Evolutionary conservation across 495 filamentous ascomycete genomes (phyloP).

Genomic region (Tuber calosporum): DNA sequence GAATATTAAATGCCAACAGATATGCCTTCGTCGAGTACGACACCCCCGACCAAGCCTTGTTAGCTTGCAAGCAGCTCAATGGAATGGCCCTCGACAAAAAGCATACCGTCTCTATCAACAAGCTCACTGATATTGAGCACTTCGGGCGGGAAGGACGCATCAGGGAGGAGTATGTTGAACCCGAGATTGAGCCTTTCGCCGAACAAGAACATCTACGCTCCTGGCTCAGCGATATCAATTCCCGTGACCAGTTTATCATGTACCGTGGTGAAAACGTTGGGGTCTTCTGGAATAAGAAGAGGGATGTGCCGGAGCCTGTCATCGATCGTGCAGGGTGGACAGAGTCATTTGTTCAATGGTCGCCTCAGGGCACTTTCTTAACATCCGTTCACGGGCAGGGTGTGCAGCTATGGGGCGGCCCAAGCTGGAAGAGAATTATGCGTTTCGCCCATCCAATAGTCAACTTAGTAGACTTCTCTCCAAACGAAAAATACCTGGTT

Average conservation of each 20-base stretch:
- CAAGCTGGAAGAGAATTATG: slow-evolving; percentile 78
- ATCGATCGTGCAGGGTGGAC: slow-evolving; percentile 93
- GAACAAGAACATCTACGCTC: slow-evolving; percentile 92
- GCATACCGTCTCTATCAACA: slow-evolving; percentile 92
- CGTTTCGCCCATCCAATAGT: slow-evolving; percentile 92
- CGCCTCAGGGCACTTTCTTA: slow-evolving; percentile 84
- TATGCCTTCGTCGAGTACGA: slow-evolving; percentile 95
- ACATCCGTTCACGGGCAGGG: slow-evolving; percentile 91
- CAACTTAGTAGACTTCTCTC: slow-evolving; percentile 92
- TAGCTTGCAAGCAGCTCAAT: slow-evolving; percentile 78
- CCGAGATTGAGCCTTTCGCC: slow-evolving; percentile 67
- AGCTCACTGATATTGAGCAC: slow-evolving; percentile 92
- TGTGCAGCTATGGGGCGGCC: slow-evolving; percentile 92
- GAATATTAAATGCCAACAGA: slow-evolving; percentile 45
- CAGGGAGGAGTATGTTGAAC: slow-evolving; percentile 77
- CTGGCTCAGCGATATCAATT: slow-evolving; percentile 78
- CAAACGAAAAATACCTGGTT: slow-evolving; percentile 82
- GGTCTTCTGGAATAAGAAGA: slow-evolving; percentile 97
- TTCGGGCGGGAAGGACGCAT: slow-evolving; percentile 90
- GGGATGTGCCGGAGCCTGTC: slow-evolving; percentile 74
- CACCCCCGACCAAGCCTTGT: slow-evolving; percentile 79
- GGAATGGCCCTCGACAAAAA: slow-evolving; percentile 82
- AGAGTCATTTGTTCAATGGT: slow-evolving; percentile 95
- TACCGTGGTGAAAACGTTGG: slow-evolving; percentile 83
- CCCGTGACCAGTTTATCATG: slow-evolving; percentile 89